phyloP scores from a whole-genome alignment of 768 basidiomycete genomes.

The Cystoderma amianthinum region DNA sequence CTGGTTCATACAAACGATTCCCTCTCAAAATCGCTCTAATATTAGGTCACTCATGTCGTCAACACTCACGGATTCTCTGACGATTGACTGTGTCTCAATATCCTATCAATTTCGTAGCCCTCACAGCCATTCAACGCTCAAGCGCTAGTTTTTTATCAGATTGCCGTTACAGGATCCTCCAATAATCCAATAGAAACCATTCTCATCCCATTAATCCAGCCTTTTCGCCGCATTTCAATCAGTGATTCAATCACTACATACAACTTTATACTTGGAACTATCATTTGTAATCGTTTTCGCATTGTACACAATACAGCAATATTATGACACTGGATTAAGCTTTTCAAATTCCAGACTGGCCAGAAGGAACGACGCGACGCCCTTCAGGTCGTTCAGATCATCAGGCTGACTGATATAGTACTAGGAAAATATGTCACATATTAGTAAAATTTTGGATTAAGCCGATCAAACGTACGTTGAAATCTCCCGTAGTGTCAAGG shows the following conservation, averaged over 20 bases:
- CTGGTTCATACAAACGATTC: too few relatives aligned
- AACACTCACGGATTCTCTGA: not conserved
- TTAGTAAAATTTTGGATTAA: not conserved
- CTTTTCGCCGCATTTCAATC: not conserved
- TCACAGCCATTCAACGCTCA: not conserved
- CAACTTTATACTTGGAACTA: too few relatives aligned
- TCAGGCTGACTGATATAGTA: conserved; percentile 34
- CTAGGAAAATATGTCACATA: conserved; percentile 12
- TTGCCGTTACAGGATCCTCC: too few relatives aligned
- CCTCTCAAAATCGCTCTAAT: too few relatives aligned
- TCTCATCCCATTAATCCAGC: too few relatives aligned
- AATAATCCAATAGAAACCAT: too few relatives aligned
- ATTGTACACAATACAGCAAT: not conserved
- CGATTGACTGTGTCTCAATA: too few relatives aligned
- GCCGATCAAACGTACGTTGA: conserved; percentile 19
- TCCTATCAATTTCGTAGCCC: too few relatives aligned
- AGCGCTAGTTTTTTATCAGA: too few relatives aligned
- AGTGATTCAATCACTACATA: not conserved
- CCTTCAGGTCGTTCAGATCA: conserved; percentile 39
- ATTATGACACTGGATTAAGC: not conserved
- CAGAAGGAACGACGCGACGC: conserved; percentile 36
- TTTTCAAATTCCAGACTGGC: conserved; percentile 36
- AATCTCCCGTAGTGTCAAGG: conserved; percentile 28
- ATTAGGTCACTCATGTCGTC: not conserved
- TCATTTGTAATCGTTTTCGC: not conserved